Percentiles rank a stretch among this genome's conserved stretches.
These are phyloP conservation scores for Meira nashicola DNA, from an alignment of 1,284 basidiomycete genomes.

Conservation along the genomic window DNA sequence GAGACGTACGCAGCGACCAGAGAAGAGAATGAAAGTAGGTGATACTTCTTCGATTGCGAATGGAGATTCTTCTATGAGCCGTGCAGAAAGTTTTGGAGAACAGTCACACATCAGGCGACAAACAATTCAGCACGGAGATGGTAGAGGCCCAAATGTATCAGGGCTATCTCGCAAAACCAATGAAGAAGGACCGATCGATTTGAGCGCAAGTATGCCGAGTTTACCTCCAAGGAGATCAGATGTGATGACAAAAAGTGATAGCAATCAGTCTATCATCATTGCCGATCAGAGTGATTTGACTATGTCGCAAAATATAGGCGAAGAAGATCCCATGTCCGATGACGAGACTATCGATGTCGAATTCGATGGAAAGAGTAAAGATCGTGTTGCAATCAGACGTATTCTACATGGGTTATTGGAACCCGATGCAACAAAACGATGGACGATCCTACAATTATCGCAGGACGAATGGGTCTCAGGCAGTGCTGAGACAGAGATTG, in stretches of 20 bases:
- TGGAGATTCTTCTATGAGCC: background rate
- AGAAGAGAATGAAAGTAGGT: background rate
- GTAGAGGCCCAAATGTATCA: background rate
- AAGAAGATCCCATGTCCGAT: slow-evolving; percentile 32
- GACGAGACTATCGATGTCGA: slow-evolving; percentile 25
- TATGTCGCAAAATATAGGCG: slow-evolving; percentile 11
- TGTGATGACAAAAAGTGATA: background rate
- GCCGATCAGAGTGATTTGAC: background rate
- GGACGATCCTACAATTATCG: slow-evolving; percentile 32
- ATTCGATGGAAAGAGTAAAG: slow-evolving; percentile 35
- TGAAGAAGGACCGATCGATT: background rate
- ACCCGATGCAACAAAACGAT: slow-evolving; percentile 37
- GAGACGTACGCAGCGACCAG: slow-evolving; percentile 11
- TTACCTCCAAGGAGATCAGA: background rate
- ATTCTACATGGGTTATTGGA: slow-evolving; percentile 35
- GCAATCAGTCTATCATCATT: background rate
- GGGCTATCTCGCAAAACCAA: background rate
- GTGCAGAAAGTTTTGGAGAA: background rate
- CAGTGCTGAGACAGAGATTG: background rate
- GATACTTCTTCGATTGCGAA: background rate
- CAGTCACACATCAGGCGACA: background rate
- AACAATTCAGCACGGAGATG: background rate
- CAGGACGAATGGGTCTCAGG: slow-evolving; percentile 23
- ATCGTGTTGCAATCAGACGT: slow-evolving; percentile 34
- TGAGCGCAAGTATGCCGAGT: slow-evolving; percentile 9